These are phyloP conservation scores for Aureobasidium pullulans DNA, from an alignment of 2,329 filamentous ascomycete genomes.

Conservation along the genomic window DNA sequence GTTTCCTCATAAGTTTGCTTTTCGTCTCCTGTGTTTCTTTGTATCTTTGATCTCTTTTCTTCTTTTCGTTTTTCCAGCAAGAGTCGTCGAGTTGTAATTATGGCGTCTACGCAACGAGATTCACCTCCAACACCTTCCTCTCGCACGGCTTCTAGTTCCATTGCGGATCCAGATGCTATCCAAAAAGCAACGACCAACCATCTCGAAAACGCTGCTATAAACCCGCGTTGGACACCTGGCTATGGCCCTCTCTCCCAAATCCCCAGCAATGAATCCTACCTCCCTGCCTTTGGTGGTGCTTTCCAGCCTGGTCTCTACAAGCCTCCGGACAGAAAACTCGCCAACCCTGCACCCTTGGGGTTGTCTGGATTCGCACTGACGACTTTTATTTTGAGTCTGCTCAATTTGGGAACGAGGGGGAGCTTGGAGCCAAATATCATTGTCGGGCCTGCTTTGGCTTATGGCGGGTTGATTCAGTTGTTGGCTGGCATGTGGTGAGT, in stretches of 20 bases:
- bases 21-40: neutral
- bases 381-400: slow-evolving; percentile 67
- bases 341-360: slow-evolving; percentile 71
- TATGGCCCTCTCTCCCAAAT: slow-evolving; percentile 41
- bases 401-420: slow-evolving; percentile 62
- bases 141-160: neutral
- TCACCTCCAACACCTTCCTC: neutral
- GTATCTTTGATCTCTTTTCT: neutral
- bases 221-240: neutral
- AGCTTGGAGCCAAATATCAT: slow-evolving; percentile 58
- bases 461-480: slow-evolving; percentile 72
- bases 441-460: slow-evolving; percentile 62
- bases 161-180: neutral
- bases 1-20: neutral
- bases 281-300: slow-evolving; percentile 62
- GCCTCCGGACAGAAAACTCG: slow-evolving; percentile 56
- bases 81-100: neutral
- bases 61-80: neutral
- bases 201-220: neutral
- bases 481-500: slow-evolving; percentile 76
- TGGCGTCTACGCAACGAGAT: neutral
- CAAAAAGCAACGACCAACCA: neutral
- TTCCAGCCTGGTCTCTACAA: slow-evolving; percentile 65
- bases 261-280: slow-evolving; percentile 31
- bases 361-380: slow-evolving; percentile 74